These are phyloP conservation scores for Coprinopsis cinerea DNA, from an alignment of 768 basidiomycete species.

Conservation along the genomic window DNA sequence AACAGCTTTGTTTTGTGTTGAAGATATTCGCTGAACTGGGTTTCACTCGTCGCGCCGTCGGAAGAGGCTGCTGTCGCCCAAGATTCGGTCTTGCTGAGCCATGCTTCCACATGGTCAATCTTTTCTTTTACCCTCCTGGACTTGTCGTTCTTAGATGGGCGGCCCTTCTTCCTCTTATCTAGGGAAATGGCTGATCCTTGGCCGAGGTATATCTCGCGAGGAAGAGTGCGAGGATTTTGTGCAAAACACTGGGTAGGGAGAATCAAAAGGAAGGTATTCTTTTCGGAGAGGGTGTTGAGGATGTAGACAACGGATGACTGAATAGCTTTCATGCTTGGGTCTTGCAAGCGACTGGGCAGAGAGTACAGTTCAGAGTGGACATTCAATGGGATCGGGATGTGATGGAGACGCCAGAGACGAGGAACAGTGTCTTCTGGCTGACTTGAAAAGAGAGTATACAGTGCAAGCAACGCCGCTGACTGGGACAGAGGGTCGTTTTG, in stretches of 20 bases:
- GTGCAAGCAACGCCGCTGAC: slow-evolving; percentile 56
- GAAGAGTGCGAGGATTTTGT: slow-evolving; percentile 58
- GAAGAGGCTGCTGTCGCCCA: background rate
- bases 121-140: slow-evolving; percentile 46
- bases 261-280: slow-evolving; percentile 52
- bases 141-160: slow-evolving; percentile 59
- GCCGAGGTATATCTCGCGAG: slow-evolving; percentile 57
- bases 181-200: slow-evolving; percentile 25
- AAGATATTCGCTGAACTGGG: slow-evolving; percentile 28
- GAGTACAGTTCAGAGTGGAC: slow-evolving; percentile 15
- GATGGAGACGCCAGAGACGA: slow-evolving; percentile 39
- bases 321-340: background rate
- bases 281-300: slow-evolving; percentile 40
- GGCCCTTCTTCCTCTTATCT: slow-evolving; percentile 49
- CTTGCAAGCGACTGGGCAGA: background rate
- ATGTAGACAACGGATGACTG: slow-evolving; percentile 41
- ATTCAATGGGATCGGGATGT: slow-evolving; percentile 61
- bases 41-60: background rate
- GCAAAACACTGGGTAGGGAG: slow-evolving; percentile 46
- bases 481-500: slow-evolving; percentile 48
- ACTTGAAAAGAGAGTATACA: slow-evolving; percentile 65
- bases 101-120: slow-evolving; percentile 41
- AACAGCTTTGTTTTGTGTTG: slow-evolving; percentile 30
- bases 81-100: slow-evolving; percentile 25
- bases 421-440: slow-evolving; percentile 57